Conservation (phyloP, 164 flowering plant species). For the Piper betle region DNA sequence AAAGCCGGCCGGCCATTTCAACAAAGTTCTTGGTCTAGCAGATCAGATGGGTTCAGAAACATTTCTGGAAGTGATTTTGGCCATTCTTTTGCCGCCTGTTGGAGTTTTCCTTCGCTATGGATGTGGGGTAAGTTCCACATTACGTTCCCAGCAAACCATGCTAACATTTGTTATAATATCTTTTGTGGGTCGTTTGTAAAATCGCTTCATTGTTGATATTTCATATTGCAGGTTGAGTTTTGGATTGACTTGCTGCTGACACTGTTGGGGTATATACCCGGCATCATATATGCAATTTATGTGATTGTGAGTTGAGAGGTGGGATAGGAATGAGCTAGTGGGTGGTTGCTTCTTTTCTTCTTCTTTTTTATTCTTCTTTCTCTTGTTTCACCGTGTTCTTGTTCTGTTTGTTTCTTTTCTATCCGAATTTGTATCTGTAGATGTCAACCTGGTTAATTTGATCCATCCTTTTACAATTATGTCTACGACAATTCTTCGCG, state of each 20-base stretch:
- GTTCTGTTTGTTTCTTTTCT: too few relatives aligned
- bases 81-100: constrained; percentile 61
- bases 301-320: constrained; percentile 11
- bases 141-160: background rate
- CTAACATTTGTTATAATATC: too few relatives aligned
- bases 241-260: constrained; percentile 38
- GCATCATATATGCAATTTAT: constrained; percentile 31
- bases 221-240: constrained; percentile 34
- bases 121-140: constrained; percentile 30
- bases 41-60: constrained; percentile 52
- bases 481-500: too few relatives aligned
- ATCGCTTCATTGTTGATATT: background rate
- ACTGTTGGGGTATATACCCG: constrained; percentile 14
- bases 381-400: too few relatives aligned
- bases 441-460: too few relatives aligned
- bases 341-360: background rate
- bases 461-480: too few relatives aligned
- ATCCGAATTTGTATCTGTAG: too few relatives aligned
- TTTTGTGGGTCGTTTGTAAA: background rate
- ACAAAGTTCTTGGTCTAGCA: background rate
- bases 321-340: background rate
- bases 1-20: background rate
- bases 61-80: constrained; percentile 51
- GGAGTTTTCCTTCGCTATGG: constrained; percentile 52
- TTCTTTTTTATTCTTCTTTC: too few relatives aligned